A percentile compares a stretch with the other conserved stretches of the same genome.
phyloP scores from a whole-genome alignment of 176 grass and related monocot species.

The Metroxylon sagu region DNA sequence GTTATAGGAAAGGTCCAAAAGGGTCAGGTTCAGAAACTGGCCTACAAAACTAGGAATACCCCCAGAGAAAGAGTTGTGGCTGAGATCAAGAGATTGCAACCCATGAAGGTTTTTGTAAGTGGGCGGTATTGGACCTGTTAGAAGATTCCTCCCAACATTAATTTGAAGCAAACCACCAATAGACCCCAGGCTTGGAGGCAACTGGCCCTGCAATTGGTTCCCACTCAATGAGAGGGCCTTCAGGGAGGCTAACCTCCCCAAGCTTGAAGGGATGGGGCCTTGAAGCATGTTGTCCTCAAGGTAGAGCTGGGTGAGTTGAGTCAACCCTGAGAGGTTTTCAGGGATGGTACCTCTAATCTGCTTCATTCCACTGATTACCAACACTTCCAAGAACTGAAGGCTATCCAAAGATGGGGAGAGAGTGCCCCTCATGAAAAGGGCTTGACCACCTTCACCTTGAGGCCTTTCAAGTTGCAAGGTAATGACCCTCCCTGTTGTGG shows the following conservation, averaged over 20 bases:
- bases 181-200: constrained; percentile 41
- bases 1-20: constrained; percentile 69
- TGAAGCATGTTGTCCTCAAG: constrained; percentile 59
- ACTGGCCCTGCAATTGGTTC: constrained; percentile 42
- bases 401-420: constrained; percentile 47
- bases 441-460: neutral
- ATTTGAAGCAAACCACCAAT: constrained; percentile 46
- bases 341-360: constrained; percentile 40
- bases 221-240: constrained; percentile 41
- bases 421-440: constrained; percentile 40
- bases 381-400: constrained; percentile 44
- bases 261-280: constrained; percentile 35
- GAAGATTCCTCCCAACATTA: constrained; percentile 52
- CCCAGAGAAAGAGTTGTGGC: constrained; percentile 45
- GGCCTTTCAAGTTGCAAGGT: constrained; percentile 47
- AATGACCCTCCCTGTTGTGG: constrained; percentile 44
- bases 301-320: constrained; percentile 55
- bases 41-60: constrained; percentile 44
- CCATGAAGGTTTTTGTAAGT: constrained; percentile 34
- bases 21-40: constrained; percentile 35
- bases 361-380: constrained; percentile 54
- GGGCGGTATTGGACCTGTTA: constrained; percentile 37
- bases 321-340: constrained; percentile 35
- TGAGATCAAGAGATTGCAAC: constrained; percentile 52
- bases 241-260: constrained; percentile 33